Base-by-base conservation (phyloP, 768 basidiomycete species). In the Lactarius trivialis region DNA sequence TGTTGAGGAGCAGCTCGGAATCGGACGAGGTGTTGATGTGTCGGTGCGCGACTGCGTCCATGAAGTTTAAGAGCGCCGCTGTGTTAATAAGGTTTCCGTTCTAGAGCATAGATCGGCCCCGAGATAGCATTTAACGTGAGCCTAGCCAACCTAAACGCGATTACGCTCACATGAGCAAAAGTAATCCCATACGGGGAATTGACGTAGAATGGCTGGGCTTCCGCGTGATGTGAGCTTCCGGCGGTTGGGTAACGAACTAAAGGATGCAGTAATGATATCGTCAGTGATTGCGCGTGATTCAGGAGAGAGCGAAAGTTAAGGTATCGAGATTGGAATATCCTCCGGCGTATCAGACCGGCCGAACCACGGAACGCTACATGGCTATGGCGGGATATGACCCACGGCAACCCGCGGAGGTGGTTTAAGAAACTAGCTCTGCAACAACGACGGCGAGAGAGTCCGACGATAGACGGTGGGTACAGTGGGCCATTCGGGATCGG, bases 131-230 rank as follows among this genome's bases (percentile, higher is more conserved):
- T 43, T 7, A 55, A 43, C 19, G 8, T 56, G 28, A 67, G 55
- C 62, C 32, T n/a, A 7, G 65, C 21, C 50, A 15, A 28, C 54
- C 11, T 37, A 55, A 15, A 60, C 37, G 30, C 41, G 28, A 51
- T 26, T 57, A 21, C 58, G 17, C 88, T 66, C 73, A 95, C 96
- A 79, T 99, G 96, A 21, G 92, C 97, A 71, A 99, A 89, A 65
- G 95, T 93, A 71, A 99, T 96, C 56, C 97, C 97, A 73, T 98
- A 99, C 3, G 97, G 97, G n/a, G 94, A 96, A 77, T 99, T 99
- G 69, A 99, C 97, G 72, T 99, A 99, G 81, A 99, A 99, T 1
- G 97, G 97, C 72, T 99, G 97, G 8, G 97, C 95, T 73, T 99
- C 97, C 12, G 96, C 88, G 68, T 97, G 91, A 61, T 94, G 91